These are phyloP conservation scores for Colletotrichum melonis DNA, from an alignment of 2,329 filamentous ascomycete species.

Conservation along the genomic window DNA sequence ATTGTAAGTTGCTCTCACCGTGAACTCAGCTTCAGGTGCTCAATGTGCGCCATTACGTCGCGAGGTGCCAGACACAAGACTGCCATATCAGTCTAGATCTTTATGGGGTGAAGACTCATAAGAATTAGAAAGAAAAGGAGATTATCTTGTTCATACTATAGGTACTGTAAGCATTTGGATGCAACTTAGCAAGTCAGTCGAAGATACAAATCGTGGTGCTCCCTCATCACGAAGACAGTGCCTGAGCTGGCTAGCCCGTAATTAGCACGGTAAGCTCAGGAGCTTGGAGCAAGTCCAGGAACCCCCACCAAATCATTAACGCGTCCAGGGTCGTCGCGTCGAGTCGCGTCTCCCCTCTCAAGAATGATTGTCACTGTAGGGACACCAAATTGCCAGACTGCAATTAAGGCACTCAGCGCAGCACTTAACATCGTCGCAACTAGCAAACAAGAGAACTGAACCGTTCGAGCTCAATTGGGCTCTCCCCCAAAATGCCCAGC, in stretches of 20 bases:
- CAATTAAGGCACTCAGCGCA: neutral
- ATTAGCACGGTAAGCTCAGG: neutral
- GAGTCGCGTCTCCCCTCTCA: constrained; percentile 17
- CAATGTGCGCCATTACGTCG: neutral
- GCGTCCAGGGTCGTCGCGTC: constrained; percentile 29
- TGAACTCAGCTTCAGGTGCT: neutral
- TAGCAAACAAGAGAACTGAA: neutral
- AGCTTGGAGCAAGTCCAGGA: neutral
- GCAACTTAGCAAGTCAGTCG: neutral
- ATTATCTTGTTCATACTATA: neutral
- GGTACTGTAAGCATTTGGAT: neutral
- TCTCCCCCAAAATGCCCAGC: constrained; percentile 59
- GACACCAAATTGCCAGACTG: neutral
- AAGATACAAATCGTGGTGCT: neutral
- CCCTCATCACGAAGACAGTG: constrained; percentile 19
- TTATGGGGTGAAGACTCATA: too few species aligned
- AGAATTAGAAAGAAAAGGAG: too few species aligned
- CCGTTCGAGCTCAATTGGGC: neutral
- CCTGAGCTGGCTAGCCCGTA: fast-evolving
- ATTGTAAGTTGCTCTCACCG: neutral
- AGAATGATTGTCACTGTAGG: constrained; percentile 24
- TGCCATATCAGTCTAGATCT: fast-evolving
- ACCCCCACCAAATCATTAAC: constrained; percentile 26
- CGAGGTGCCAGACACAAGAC: neutral
- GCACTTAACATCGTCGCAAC: neutral